Evolutionary conservation across 208 protist genomes (phyloP), one percentile per base, ranked within the genome.

Genomic region (Perkinsela sp.): DNA sequence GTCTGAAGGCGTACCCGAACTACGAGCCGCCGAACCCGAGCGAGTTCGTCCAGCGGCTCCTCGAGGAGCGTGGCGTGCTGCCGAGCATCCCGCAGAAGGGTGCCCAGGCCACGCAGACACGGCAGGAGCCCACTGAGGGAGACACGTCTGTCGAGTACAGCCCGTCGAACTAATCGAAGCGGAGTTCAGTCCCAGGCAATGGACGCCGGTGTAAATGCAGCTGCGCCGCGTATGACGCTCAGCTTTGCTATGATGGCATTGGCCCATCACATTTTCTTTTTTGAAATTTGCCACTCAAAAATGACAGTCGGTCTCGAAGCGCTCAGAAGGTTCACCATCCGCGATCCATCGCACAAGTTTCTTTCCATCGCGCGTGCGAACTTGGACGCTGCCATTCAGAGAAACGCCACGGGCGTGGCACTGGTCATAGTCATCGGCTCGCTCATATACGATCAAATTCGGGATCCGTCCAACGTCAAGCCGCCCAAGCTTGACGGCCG

Each of bases 11-110:
- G 29, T 89, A 91, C 69, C 85, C 85, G 31, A 89, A 80, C 71
- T 91, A 89, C 72, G 85, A 91, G 75, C 81, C 85, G 6, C 85
- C 85, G 13, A 91, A 91, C 70, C 85, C 85, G 66, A 72, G 80
- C 0, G 82, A 80, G 73, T 91, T 89, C 77, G 83, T 91, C 67
- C 83, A 89, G 73, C 72, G 81, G 30, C 72, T 91, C 57, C 70
- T 91, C 67, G 88, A 91, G 74, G 85, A 91, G 67, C 78, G 85
- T 1, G 85, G 85, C 67, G 83, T 91, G 67, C 40, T 91, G 69
- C 85, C 85, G 2, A 83, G 89, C 73, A 68, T 81, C 0, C 80
- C 82, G 15, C 75, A 79, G 32, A 78, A 85, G 30, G 28, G 28
- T 29, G 29, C 68, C n/a, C 31, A 6, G 6, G 68, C 68, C 16